Evolutionary conservation across 306 rosid species (phyloP).

Genomic region (Hippophae rhamnoides): DNA sequence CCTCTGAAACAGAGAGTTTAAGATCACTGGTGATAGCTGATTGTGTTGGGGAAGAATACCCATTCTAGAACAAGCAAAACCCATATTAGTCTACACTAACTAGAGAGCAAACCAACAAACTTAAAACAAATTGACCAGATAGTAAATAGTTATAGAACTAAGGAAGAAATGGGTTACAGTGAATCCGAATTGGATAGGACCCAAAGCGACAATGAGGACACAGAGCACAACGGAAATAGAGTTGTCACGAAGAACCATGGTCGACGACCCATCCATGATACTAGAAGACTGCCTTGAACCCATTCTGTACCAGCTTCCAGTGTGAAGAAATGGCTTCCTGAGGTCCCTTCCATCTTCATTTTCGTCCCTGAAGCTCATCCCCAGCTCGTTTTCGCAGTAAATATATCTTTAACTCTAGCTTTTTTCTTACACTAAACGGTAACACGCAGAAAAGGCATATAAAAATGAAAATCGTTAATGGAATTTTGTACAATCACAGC

Average conservation of each 20-base stretch:
- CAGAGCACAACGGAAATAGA: constrained; percentile 71
- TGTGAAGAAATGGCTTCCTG: constrained; percentile 69
- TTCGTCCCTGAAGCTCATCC: constrained; percentile 63
- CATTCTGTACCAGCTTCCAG: constrained; percentile 86
- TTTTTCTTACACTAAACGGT: too few species aligned
- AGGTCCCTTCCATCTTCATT: constrained; percentile 46
- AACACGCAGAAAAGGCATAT: too few species aligned
- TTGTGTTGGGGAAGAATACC: constrained; percentile 85
- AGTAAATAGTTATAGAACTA: not conserved
- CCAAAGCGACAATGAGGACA: constrained; percentile 74
- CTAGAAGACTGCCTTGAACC: constrained; percentile 61
- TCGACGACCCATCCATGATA: constrained; percentile 34
- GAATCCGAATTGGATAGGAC: constrained; percentile 85
- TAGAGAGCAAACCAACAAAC: not conserved
- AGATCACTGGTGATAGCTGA: constrained; percentile 47
- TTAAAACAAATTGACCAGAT: not conserved
- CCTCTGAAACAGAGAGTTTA: constrained; percentile 63
- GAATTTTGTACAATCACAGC: too few species aligned
- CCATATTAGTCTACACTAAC: not conserved
- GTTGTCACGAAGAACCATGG: constrained; percentile 54
- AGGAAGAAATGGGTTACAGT: constrained; percentile 24
- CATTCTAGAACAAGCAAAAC: constrained; percentile 27
- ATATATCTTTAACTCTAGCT: too few species aligned
- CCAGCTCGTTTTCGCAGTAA: not conserved
- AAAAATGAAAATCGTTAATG: too few species aligned